These are phyloP conservation scores for Axilococcus clingmanii DNA, from an alignment of 139 green algal genomes.

Conservation along the genomic window DNA sequence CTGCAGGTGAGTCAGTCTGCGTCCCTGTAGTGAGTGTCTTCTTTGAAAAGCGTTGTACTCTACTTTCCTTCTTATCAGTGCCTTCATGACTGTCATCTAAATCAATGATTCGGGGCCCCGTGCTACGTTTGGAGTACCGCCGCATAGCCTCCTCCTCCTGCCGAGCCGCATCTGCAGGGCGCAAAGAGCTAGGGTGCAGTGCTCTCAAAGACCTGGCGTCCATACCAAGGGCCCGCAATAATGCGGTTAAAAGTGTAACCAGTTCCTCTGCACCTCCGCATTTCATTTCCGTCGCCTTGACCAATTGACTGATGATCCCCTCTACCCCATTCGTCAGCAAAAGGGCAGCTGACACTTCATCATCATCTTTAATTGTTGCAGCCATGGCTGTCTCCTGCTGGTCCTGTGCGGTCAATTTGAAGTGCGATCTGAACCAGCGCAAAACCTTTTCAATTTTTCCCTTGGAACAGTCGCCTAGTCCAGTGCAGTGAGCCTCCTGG, in stretches of 20 bases:
- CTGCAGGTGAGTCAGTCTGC: background rate
- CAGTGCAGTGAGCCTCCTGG: too few relatives aligned
- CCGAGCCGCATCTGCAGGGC: conserved; percentile 16
- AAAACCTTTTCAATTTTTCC: too few relatives aligned
- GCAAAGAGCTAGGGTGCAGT: conserved; percentile 11
- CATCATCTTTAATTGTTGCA: background rate
- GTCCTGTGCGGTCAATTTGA: too few relatives aligned
- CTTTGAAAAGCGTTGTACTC: background rate
- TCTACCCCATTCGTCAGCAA: background rate
- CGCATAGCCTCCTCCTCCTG: conserved; percentile 1
- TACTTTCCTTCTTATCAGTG: background rate
- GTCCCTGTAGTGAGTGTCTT: background rate
- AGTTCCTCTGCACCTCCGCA: conserved; percentile 46
- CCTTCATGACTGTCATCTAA: background rate
- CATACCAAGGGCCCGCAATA: conserved; percentile 50
- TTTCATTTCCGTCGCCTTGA: conserved; percentile 2
- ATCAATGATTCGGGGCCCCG: background rate
- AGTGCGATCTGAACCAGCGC: too few relatives aligned
- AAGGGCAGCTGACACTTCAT: background rate
- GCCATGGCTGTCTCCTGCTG: background rate
- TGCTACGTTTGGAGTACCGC: background rate
- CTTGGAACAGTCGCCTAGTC: too few relatives aligned
- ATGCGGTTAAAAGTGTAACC: conserved; percentile 54
- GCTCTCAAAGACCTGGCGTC: conserved; percentile 26
- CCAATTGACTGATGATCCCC: conserved; percentile 1